Conservation (phyloP, 495 filamentous ascomycete species). For the Podospora didyma region DNA sequence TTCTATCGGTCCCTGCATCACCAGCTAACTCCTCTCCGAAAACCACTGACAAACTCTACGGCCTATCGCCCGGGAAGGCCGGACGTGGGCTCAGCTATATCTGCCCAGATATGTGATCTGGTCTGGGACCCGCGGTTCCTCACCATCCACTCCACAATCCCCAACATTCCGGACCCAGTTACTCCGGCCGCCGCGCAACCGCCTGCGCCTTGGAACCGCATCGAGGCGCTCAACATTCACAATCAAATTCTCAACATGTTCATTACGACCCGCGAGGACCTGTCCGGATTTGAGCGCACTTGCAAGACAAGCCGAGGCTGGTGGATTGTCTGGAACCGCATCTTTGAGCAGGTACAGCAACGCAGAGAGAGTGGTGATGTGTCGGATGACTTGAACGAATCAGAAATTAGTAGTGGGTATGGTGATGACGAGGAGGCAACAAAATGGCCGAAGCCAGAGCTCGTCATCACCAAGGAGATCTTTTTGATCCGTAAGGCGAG, state of each 20-base stretch:
- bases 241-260: slow-evolving; percentile 77
- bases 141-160: slow-evolving; percentile 78
- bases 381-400: not conserved
- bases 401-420: not conserved
- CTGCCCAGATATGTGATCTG: slow-evolving; percentile 71
- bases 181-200: not conserved
- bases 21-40: slow-evolving; percentile 74
- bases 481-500: slow-evolving; percentile 76
- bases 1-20: slow-evolving; percentile 81
- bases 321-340: slow-evolving; percentile 93
- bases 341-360: slow-evolving; percentile 41
- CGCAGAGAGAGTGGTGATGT: not conserved
- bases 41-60: slow-evolving; percentile 65
- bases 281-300: slow-evolving; percentile 72
- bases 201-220: slow-evolving; percentile 58
- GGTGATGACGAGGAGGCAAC: not conserved
- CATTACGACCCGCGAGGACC: slow-evolving; percentile 53
- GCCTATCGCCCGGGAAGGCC: slow-evolving; percentile 45
- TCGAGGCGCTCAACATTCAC: slow-evolving; percentile 89
- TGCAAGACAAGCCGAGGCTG: slow-evolving; percentile 88
- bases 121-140: slow-evolving; percentile 77
- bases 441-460: not conserved
- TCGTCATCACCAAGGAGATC: slow-evolving; percentile 58
- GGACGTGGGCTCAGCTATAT: slow-evolving; percentile 22
- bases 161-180: slow-evolving; percentile 75